Base-by-base conservation (phyloP, 495 filamentous ascomycete species). In the Aspergillus sclerotiicarbonarius region DNA sequence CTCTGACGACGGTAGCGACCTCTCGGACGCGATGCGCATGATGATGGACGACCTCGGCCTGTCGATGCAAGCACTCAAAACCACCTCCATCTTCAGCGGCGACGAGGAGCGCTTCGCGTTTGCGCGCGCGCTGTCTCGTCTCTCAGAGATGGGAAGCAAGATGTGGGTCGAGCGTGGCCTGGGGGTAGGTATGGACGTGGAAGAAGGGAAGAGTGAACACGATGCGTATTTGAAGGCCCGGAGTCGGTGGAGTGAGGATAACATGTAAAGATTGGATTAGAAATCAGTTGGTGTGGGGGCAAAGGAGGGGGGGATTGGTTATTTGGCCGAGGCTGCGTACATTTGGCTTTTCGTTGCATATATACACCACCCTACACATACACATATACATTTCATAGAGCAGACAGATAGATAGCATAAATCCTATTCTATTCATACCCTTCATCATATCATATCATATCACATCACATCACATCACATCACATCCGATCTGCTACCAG, bases 91-190 rank as follows among this genome's bases (percentile, higher is more conserved):
- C 52, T 98, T 98, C 71, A 90, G 87, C 8, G 95, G 94, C 15
- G 94, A 98, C 51, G 94, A 98, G 79, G 94, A 98, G 75, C 80
- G 90, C 7, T 98, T 98, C 75, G 94, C 94, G 0, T 98, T 98
- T 73, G 92, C 92, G 51, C 79, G 94, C 19, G 94, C 94, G 6
- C 66, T 98, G 61, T 91, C 87, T 32, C 77, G 94, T 54, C 76
- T 98, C 62, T 85, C 75, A 16, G 91, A 98, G 75, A 98, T 98
- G 94, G 92, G 90, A 2, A 92, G 90, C 62, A 83, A 87, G 71
- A 85, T 96, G 68, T 98, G 95, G 95, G 87, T 98, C 15, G 95
- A 98, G 77, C 72, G 90, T 6, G 92, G 92, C 0, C 75, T 96
- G 82, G 90, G 89, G 0, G 80, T 92, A 80, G 87, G 85, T 10